phyloP scores from a whole-genome alignment of 331 rosid species.

The Malus hybrid region DNA sequence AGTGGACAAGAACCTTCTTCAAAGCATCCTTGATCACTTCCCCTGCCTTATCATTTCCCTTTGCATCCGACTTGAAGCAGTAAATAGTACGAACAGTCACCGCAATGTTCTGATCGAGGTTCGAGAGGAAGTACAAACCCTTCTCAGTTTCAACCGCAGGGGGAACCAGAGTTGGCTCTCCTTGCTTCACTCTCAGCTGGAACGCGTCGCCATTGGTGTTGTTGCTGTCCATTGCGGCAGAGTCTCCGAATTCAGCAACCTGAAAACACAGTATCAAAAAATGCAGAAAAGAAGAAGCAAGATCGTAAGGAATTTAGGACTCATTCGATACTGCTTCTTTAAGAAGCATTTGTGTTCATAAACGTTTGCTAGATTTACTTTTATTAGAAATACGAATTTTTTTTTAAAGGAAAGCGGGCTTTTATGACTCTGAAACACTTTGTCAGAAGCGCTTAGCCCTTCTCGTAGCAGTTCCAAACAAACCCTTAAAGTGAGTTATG shows the following conservation, averaged over 20 bases:
- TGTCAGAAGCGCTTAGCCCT: background rate
- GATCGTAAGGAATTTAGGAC: background rate
- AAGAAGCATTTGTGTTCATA: background rate
- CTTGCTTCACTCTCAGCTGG: slow-evolving; percentile 39
- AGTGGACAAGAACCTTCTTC: slow-evolving; percentile 54
- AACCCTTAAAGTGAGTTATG: background rate
- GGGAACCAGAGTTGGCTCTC: slow-evolving; percentile 47
- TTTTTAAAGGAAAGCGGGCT: background rate
- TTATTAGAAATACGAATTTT: background rate
- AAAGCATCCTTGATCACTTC: slow-evolving; percentile 51
- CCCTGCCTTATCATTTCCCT: slow-evolving; percentile 42
- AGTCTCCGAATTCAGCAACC: slow-evolving; percentile 25
- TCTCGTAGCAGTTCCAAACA: background rate
- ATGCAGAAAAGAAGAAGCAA: background rate
- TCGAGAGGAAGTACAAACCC: slow-evolving; percentile 52
- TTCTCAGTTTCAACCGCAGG: slow-evolving; percentile 56
- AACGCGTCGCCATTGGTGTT: slow-evolving; percentile 21
- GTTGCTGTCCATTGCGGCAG: slow-evolving; percentile 29
- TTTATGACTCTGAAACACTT: background rate
- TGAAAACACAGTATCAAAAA: slow-evolving; percentile 8
- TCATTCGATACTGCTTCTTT: background rate
- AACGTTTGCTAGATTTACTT: background rate
- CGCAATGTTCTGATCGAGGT: slow-evolving; percentile 80
- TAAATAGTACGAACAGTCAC: slow-evolving; percentile 64
- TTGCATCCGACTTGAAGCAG: slow-evolving; percentile 45